Evolutionary conservation across 495 filamentous ascomycete species (phyloP), one percentile per base, ranked within the genome.

Genomic region (Neurospora hispaniola): DNA sequence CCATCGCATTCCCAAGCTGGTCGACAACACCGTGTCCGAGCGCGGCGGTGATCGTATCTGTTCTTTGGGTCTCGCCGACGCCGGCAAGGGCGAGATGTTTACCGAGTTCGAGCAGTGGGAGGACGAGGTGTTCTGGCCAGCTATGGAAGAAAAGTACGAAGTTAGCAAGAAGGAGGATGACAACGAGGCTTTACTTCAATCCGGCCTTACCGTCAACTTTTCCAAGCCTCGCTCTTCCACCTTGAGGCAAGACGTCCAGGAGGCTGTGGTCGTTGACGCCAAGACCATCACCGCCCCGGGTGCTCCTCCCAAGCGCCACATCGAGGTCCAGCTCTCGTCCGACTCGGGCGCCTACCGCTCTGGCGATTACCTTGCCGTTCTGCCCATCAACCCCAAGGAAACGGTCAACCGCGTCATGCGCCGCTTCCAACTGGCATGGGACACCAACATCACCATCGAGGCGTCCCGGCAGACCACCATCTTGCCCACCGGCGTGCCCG

Each of bases 281-380:
- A 79, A 81, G 44, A 77, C 85, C 1, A 82, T 93, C 18, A 90
- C 90, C 1, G 80, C 84, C 0, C 81, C 85, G 0, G 87, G 82
- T 0, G 86, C 85, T 16, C 85, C 89, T 0, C 79, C 83, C 40
- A 93, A 93, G 82, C 86, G 87, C 42, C 87, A 92, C 76, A 79
- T 94, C 39, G 87, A 89, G 71, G 85, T 94, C 71, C 82, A 87
- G 69, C 81, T 94, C 0, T 91, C 92, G 0, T 83, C 81, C 7
- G 90, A 87, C 42, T 88, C 90, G 84, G 84, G 54, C 6, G 54
- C 84, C 6, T 94, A 94, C 78, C 83, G 84, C 46, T 86, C 89
- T 20, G 92, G 92, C 48, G 92, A 95, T 75, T 94, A 95, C 76
- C 86, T 95, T 1, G 90, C 91, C 2, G 84, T 94, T 11, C 81